A percentile compares a stretch with the other conserved stretches of the same genome.
phyloP scores from a whole-genome alignment of 805 yeast species.

The Sugiyamaella smithiae region DNA sequence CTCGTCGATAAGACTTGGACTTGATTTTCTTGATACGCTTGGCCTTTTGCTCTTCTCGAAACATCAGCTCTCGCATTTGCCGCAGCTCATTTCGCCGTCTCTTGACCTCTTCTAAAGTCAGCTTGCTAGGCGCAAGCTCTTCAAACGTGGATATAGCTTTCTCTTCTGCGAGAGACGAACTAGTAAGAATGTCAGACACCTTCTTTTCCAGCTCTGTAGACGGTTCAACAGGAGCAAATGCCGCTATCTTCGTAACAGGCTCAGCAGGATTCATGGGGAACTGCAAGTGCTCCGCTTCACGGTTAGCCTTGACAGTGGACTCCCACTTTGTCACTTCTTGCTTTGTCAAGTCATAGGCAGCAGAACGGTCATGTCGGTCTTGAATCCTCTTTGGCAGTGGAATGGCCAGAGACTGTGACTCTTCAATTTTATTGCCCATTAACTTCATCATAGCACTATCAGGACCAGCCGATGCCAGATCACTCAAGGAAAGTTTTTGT shows the following conservation, averaged over 20 bases:
- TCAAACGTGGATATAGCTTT: conserved; percentile 80
- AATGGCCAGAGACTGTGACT: conserved; percentile 49
- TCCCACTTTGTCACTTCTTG: conserved; percentile 87
- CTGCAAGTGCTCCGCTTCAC: conserved; percentile 78
- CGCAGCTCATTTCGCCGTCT: conserved; percentile 80
- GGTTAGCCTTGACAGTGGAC: conserved; percentile 71
- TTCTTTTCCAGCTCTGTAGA: conserved; percentile 59
- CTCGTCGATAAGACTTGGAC: conserved; percentile 82
- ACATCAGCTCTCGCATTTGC: conserved; percentile 93
- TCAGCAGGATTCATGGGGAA: conserved; percentile 62
- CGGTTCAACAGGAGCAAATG: conserved; percentile 53
- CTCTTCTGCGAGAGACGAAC: conserved; percentile 69
- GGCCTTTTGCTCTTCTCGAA: conserved; percentile 89
- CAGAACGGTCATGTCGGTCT: conserved; percentile 78
- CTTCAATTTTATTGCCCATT: conserved; percentile 34
- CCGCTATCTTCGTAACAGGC: conserved; percentile 48
- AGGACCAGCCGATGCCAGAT: conserved; percentile 62
- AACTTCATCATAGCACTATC: conserved; percentile 44
- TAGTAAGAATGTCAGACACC: conserved; percentile 56
- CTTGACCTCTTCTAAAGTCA: conserved; percentile 74
- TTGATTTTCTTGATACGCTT: conserved; percentile 91
- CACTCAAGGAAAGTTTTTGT: conserved; percentile 65
- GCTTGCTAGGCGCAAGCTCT: conserved; percentile 75
- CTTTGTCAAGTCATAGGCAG: conserved; percentile 86
- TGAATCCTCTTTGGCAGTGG: conserved; percentile 87